These are phyloP conservation scores for Stemphylium beticola DNA, from an alignment of 2,329 filamentous ascomycete species.

Conservation along the genomic window DNA sequence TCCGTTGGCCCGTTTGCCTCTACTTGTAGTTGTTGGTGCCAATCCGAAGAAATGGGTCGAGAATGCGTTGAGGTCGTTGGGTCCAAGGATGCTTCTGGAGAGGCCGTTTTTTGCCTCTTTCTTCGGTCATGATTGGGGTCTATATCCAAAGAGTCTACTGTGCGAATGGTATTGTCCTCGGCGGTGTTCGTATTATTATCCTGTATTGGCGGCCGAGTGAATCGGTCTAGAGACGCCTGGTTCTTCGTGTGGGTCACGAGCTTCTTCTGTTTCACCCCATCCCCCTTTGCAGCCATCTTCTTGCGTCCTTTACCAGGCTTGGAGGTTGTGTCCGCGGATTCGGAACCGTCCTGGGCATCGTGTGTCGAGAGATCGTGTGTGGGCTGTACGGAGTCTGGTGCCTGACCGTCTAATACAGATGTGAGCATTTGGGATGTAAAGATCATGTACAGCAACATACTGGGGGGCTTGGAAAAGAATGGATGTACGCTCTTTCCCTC, in stretches of 20 bases:
- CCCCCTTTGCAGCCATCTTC: constrained; percentile 34
- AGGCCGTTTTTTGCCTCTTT: constrained; percentile 49
- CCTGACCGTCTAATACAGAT: constrained; percentile 17
- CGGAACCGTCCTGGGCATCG: constrained; percentile 26
- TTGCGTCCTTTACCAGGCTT: constrained; percentile 24
- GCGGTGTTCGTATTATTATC: neutral
- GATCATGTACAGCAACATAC: constrained; percentile 17
- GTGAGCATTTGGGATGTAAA: constrained; percentile 6
- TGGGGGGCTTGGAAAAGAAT: constrained; percentile 45
- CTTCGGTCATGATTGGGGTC: constrained; percentile 40
- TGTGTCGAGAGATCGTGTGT: constrained; percentile 13
- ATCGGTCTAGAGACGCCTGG: constrained; percentile 38
- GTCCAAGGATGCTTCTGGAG: constrained; percentile 23
- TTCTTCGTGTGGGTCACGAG: constrained; percentile 15
- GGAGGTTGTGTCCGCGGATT: constrained; percentile 20
- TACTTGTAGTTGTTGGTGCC: constrained; percentile 39
- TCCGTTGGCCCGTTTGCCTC: constrained; percentile 22
- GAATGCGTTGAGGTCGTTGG: neutral
- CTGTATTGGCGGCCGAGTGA: constrained; percentile 23
- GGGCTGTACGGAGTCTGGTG: constrained; percentile 8
- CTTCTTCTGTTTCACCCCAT: constrained; percentile 21
- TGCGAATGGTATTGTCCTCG: neutral
- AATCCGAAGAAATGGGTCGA: constrained; percentile 17
- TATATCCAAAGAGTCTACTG: constrained; percentile 29
- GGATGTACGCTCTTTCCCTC: constrained; percentile 47